phyloP scores from a whole-genome alignment of 1,284 basidiomycete genomes.

The Sanghuangporus weigelae region DNA sequence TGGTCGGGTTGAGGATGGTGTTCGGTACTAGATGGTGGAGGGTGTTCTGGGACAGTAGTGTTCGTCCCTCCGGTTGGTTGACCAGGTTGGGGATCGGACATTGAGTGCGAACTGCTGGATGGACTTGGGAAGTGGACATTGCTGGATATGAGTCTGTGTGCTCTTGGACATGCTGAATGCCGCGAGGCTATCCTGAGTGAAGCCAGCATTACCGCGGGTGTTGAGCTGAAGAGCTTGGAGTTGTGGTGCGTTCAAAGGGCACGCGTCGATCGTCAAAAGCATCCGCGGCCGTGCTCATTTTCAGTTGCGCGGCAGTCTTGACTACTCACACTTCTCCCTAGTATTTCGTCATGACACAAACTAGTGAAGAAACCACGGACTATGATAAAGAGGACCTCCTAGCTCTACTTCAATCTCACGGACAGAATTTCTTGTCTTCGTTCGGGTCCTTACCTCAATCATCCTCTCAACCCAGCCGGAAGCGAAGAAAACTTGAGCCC shows the following conservation, averaged over 20 bases:
- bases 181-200: not conserved
- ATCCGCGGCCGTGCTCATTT: slow-evolving; percentile 10
- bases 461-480: slow-evolving; percentile 22
- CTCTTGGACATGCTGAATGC: not conserved
- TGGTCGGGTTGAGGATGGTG: not conserved
- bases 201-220: slow-evolving; percentile 6
- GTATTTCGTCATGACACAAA: not conserved
- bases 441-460: slow-evolving; percentile 35
- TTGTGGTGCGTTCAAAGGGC: not conserved
- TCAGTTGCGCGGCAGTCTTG: not conserved
- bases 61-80: not conserved
- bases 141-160: slow-evolving; percentile 4
- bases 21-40: not conserved
- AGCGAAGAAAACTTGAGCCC: slow-evolving; percentile 22
- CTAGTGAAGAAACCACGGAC: not conserved
- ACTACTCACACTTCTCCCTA: not conserved
- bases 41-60: not conserved
- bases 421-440: slow-evolving; percentile 53
- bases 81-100: slow-evolving; percentile 4
- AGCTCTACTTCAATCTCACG: slow-evolving; percentile 55
- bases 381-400: slow-evolving; percentile 36
- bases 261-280: not conserved
- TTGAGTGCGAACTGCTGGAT: slow-evolving; percentile 1
- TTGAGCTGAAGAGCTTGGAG: not conserved
- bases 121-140: slow-evolving; percentile 10